These are phyloP conservation scores for Cucurbita ficifolia DNA, from an alignment of 306 rosid species.

Conservation along the genomic window DNA sequence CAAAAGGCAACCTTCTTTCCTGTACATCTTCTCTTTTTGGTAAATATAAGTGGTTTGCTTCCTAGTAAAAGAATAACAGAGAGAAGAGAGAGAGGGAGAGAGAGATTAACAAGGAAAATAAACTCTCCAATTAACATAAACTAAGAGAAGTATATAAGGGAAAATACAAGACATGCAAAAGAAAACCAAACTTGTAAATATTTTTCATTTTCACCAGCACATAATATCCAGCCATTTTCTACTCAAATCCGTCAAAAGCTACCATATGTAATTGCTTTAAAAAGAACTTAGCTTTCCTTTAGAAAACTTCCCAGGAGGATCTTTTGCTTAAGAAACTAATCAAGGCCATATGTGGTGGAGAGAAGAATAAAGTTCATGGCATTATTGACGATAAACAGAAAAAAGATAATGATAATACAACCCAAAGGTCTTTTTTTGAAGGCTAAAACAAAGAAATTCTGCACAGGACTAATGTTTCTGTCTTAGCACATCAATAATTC, in stretches of 20 bases:
- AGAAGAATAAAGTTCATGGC: not conserved
- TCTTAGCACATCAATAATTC: not conserved
- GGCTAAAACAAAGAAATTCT: not conserved
- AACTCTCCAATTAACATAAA: not conserved
- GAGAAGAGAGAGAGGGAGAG: not conserved
- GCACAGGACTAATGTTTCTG: not conserved
- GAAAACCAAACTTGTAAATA: not conserved
- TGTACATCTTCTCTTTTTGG: not conserved
- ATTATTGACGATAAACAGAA: not conserved
- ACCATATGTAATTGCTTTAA: not conserved
- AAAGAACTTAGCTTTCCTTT: not conserved
- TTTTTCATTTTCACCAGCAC: not conserved
- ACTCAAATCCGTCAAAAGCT: not conserved
- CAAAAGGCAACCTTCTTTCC: no score
- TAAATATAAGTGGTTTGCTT: not conserved
- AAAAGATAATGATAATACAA: not conserved
- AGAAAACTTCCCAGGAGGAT: not conserved
- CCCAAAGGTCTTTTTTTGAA: not conserved
- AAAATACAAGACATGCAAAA: not conserved
- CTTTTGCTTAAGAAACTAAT: not conserved
- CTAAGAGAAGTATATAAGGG: not conserved
- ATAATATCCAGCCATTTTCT: not conserved
- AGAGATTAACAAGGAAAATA: not conserved
- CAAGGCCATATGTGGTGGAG: not conserved
- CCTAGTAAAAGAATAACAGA: not conserved